Evolutionary conservation across 2,329 filamentous ascomycete species (phyloP).

Genomic region (Aspergillus pseudoterreus): DNA sequence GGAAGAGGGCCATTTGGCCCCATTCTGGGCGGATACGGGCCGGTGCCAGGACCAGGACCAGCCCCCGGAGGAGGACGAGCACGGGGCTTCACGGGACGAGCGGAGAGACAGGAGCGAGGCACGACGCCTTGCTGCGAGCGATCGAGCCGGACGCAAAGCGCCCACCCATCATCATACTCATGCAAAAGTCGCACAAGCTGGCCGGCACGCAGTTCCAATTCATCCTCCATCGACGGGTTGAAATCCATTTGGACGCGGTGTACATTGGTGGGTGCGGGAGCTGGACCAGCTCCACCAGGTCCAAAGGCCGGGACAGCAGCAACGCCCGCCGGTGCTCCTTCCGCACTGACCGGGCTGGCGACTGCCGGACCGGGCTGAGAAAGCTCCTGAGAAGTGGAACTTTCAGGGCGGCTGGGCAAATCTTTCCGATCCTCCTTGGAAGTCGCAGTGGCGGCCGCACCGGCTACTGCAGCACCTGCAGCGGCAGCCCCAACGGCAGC

Average conservation of each 20-base stretch:
- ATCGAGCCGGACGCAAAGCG: constrained; percentile 86
- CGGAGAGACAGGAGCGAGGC: constrained; percentile 88
- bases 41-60: constrained; percentile 25
- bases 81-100: constrained; percentile 84
- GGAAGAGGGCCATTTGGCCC: constrained; percentile 32
- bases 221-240: constrained; percentile 85
- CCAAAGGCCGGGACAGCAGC: constrained; percentile 12
- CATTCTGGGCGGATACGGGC: constrained; percentile 29
- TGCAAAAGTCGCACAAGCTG: constrained; percentile 85
- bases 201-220: constrained; percentile 75
- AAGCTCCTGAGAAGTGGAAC: constrained; percentile 16
- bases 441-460: constrained; percentile 37
- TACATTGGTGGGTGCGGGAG: constrained; percentile 62
- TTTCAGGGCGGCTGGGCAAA: constrained; percentile 18
- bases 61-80: constrained; percentile 41
- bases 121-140: constrained; percentile 89
- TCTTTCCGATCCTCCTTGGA: constrained; percentile 20
- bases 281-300: constrained; percentile 34
- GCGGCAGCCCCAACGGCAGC: constrained; percentile 39
- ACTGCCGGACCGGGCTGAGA: constrained; percentile 20
- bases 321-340: constrained; percentile 14
- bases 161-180: constrained; percentile 98
- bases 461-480: constrained; percentile 36
- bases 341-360: constrained; percentile 22
- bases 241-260: constrained; percentile 95